Evolutionary conservation across 1,139 yeast genomes (phyloP).

Genomic region (Saccharomycopsis phalli): DNA sequence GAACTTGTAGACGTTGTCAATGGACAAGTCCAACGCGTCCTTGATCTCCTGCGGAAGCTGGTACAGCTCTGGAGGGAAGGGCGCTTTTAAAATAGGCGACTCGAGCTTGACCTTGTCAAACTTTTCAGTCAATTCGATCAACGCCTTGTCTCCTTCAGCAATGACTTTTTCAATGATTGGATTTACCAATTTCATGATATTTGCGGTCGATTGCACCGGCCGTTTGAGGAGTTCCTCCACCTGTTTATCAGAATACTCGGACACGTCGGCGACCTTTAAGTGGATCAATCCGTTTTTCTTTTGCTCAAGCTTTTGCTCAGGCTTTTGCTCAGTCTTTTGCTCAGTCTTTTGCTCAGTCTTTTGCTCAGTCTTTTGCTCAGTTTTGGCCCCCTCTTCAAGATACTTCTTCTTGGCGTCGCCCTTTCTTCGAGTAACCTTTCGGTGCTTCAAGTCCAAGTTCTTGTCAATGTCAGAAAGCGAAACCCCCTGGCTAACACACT

Average conservation of each 20-base stretch:
- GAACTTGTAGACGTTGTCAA: slow-evolving; percentile 81
- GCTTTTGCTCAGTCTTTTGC: slow-evolving; percentile 21
- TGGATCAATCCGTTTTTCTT: slow-evolving; percentile 36
- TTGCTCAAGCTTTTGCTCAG: slow-evolving; percentile 22
- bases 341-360: slow-evolving; percentile 13
- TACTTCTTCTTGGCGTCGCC: slow-evolving; percentile 93
- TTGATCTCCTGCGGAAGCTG: slow-evolving; percentile 68
- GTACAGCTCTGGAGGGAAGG: slow-evolving; percentile 75
- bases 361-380: slow-evolving; percentile 14
- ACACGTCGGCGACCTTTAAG: slow-evolving; percentile 53
- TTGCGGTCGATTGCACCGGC: slow-evolving; percentile 86
- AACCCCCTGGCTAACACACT: slow-evolving; percentile 77
- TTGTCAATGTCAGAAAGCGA: slow-evolving; percentile 70
- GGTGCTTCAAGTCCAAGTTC: slow-evolving; percentile 73
- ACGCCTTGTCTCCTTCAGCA: slow-evolving; percentile 73
- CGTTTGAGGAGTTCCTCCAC: slow-evolving; percentile 60
- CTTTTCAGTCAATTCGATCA: slow-evolving; percentile 77
- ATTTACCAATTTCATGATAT: slow-evolving; percentile 82
- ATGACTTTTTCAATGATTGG: slow-evolving; percentile 82
- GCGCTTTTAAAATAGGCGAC: slow-evolving; percentile 75
- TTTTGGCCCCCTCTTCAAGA: slow-evolving; percentile 27
- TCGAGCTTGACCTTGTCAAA: slow-evolving; percentile 75
- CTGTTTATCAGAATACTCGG: slow-evolving; percentile 35
- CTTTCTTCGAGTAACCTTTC: slow-evolving; percentile 83
- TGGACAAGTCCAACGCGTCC: slow-evolving; percentile 80